Conservation (phyloP, 2,329 filamentous ascomycete genomes). For the Cercospora citrullina region DNA sequence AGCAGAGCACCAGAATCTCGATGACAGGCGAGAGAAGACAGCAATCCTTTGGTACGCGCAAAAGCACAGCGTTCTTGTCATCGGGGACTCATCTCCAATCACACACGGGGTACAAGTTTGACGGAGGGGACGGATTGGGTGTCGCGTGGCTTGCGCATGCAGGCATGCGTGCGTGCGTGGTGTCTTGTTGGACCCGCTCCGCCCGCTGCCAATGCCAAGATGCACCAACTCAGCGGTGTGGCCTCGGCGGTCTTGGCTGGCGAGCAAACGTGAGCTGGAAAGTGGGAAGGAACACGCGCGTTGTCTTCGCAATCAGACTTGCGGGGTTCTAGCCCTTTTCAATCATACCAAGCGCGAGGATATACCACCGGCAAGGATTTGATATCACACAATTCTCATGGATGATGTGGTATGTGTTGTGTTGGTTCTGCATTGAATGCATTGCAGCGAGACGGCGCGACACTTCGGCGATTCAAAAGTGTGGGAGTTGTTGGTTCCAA, state of each 20-base stretch:
- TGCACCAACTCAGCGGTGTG: conserved; percentile 19
- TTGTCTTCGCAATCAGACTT: not conserved
- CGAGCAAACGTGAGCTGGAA: not conserved
- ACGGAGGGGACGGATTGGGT: not conserved
- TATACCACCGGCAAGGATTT: not conserved
- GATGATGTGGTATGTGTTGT: not conserved
- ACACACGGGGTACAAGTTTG: not conserved
- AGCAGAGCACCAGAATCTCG: not conserved
- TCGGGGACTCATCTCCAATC: not conserved
- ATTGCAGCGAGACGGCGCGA: not conserved
- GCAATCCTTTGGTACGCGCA: not conserved
- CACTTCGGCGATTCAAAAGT: not conserved
- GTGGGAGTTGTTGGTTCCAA: not conserved
- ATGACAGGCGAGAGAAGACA: not conserved
- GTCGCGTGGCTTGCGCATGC: conserved; percentile 18
- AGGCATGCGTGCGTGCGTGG: not conserved
- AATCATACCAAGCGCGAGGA: not conserved
- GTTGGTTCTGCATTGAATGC: not conserved
- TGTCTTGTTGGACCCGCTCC: not conserved
- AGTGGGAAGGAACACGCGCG: not conserved
- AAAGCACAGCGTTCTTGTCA: not conserved
- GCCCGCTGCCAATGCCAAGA: conserved; percentile 10
- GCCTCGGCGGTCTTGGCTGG: conserved; percentile 18
- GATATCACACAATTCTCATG: not conserved
- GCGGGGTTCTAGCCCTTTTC: not conserved